Evolutionary conservation across 345 rosid genomes (phyloP).

Genomic region (Eucalyptus erythrocorys): DNA sequence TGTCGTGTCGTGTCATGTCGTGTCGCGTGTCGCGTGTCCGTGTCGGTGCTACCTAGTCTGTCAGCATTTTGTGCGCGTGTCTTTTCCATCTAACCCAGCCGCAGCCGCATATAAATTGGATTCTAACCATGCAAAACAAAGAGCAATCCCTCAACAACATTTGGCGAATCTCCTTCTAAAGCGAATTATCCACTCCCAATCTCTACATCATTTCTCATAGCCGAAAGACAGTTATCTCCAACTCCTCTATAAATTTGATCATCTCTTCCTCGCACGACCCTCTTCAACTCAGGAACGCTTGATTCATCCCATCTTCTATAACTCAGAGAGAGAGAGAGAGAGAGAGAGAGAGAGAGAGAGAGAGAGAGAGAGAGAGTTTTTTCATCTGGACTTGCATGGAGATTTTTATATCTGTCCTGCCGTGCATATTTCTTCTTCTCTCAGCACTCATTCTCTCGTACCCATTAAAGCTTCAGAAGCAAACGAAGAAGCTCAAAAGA

Average conservation of each 20-base stretch:
- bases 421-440: constrained; percentile 19
- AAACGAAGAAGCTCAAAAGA: neutral
- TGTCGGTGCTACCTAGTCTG: no score
- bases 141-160: neutral
- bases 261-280: neutral
- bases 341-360: neutral
- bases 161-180: neutral
- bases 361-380: neutral
- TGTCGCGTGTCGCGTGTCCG: no score
- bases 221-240: neutral
- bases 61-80: neutral
- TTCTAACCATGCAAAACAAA: neutral
- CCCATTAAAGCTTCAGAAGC: neutral
- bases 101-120: neutral
- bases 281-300: neutral
- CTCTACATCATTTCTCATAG: neutral
- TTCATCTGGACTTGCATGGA: constrained; percentile 16
- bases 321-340: neutral
- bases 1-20: no score
- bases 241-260: neutral
- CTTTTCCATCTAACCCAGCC: neutral
- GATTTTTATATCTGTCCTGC: neutral
- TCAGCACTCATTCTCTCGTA: constrained; percentile 21
- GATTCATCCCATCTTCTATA: neutral
- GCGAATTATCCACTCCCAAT: neutral